Conservation (phyloP, 345 rosid genomes). For the Melastoma malabathricum region DNA sequence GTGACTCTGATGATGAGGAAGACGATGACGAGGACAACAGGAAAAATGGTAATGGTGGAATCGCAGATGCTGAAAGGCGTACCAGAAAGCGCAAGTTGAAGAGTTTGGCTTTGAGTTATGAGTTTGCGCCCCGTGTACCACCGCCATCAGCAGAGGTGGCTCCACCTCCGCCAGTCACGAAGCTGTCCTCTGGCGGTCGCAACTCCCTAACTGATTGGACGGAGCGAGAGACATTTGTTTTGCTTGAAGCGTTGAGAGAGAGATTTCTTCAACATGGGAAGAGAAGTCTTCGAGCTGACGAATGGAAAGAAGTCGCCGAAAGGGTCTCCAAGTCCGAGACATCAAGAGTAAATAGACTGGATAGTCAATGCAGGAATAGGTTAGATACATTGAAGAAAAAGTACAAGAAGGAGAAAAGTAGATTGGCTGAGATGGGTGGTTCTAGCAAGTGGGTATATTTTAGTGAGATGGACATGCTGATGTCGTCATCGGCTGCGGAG, state of each 20-base stretch:
- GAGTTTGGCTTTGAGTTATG: conserved; percentile 60
- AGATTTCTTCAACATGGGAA: conserved; percentile 71
- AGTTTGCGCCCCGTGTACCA: conserved; percentile 70
- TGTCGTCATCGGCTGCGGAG: conserved; percentile 50
- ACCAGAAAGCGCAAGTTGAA: conserved; percentile 63
- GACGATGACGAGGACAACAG: conserved; percentile 21
- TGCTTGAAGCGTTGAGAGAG: conserved; percentile 90
- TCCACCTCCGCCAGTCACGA: conserved; percentile 14
- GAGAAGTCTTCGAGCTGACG: conserved; percentile 84
- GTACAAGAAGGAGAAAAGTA: conserved; percentile 77
- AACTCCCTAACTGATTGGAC: conserved; percentile 75
- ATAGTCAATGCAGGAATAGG: conserved; percentile 77
- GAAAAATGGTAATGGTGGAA: conserved; percentile 15
- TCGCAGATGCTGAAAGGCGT: conserved; percentile 29
- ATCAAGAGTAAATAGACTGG: conserved; percentile 60
- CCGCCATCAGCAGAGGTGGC: conserved; percentile 9
- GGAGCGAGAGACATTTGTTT: conserved; percentile 71
- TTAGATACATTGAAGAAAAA: conserved; percentile 87
- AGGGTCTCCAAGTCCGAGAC: conserved; percentile 75
- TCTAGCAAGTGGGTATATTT: conserved; percentile 76
- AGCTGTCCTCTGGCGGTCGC: conserved; percentile 38
- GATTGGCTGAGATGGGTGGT: conserved; percentile 25
- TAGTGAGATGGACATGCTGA: conserved; percentile 71
- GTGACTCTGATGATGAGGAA: conserved; percentile 24
- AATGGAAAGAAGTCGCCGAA: conserved; percentile 93